phyloP scores from a whole-genome alignment of 108 stramenopile genomes.

The Craspedostauros australis region DNA sequence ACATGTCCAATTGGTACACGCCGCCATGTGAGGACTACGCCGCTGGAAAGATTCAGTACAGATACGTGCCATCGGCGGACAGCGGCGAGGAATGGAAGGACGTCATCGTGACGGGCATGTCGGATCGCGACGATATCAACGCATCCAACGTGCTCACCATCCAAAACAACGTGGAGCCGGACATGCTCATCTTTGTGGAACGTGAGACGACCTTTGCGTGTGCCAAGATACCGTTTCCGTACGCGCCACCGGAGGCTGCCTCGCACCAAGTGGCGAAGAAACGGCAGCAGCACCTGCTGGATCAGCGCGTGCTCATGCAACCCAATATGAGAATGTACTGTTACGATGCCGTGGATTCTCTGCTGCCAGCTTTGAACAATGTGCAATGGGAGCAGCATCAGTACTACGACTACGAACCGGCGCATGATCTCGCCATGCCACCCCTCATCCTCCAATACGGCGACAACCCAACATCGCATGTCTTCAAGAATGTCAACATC shows the following conservation, averaged over 20 bases:
- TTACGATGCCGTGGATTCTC: constrained; percentile 21
- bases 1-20: constrained; percentile 68
- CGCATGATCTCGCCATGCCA: not conserved
- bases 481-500: constrained; percentile 24
- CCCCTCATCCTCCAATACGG: constrained; percentile 49
- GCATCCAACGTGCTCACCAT: constrained; percentile 9
- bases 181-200: constrained; percentile 36
- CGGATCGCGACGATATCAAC: constrained; percentile 18
- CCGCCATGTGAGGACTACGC: constrained; percentile 27
- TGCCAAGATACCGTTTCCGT: constrained; percentile 14
- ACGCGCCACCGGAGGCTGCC: constrained; percentile 2
- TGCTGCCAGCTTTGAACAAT: constrained; percentile 29
- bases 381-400: constrained; percentile 18
- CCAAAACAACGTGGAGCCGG: constrained; percentile 28
- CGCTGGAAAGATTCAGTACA: constrained; percentile 12
- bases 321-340: constrained; percentile 52
- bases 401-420: not conserved
- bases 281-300: not conserved
- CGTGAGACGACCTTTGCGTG: constrained; percentile 26
- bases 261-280: constrained; percentile 1
- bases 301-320: constrained; percentile 24
- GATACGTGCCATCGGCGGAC: not conserved
- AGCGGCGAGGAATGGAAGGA: constrained; percentile 11
- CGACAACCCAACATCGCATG: constrained; percentile 37
- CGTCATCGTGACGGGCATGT: constrained; percentile 6